These are phyloP conservation scores for Hymenoscyphus fructigenus DNA, from an alignment of 2,329 filamentous ascomycete species.

Conservation along the genomic window DNA sequence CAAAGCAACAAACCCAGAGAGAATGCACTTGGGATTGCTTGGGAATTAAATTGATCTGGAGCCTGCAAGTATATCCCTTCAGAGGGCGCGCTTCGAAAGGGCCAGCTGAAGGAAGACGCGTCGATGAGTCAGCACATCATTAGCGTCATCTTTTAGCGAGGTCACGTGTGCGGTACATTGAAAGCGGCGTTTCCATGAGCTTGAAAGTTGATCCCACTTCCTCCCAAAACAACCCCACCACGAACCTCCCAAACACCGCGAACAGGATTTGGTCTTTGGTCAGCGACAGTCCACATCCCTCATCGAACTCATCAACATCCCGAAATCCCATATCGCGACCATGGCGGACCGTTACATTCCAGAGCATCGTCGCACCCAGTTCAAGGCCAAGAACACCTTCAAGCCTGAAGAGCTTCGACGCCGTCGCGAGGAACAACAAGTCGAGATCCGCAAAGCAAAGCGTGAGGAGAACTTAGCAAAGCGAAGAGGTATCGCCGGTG, in stretches of 20 bases:
- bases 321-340: conserved; percentile 26
- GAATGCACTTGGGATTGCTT: too few relatives aligned
- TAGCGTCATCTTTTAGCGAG: conserved; percentile 10
- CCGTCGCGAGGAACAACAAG: conserved; percentile 97
- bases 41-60: neutral
- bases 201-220: conserved; percentile 25
- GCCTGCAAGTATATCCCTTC: neutral
- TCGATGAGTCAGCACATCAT: neutral
- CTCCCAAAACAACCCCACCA: conserved; percentile 15
- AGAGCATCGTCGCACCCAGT: conserved; percentile 97
- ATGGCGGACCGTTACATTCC: conserved; percentile 99
- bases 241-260: conserved; percentile 14
- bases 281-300: conserved; percentile 17
- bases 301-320: conserved; percentile 15
- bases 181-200: conserved; percentile 11
- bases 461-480: conserved; percentile 99
- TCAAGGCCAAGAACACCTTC: conserved; percentile 99
- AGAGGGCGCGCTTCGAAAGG: neutral
- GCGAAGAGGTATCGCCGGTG: conserved; percentile 86
- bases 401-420: conserved; percentile 98
- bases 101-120: neutral
- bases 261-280: conserved; percentile 19
- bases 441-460: conserved; percentile 98
- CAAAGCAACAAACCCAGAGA: too few relatives aligned
- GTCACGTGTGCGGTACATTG: conserved; percentile 13